Evolutionary conservation across 2,329 filamentous ascomycete species (phyloP).

Genomic region (Colletotrichum sp.): DNA sequence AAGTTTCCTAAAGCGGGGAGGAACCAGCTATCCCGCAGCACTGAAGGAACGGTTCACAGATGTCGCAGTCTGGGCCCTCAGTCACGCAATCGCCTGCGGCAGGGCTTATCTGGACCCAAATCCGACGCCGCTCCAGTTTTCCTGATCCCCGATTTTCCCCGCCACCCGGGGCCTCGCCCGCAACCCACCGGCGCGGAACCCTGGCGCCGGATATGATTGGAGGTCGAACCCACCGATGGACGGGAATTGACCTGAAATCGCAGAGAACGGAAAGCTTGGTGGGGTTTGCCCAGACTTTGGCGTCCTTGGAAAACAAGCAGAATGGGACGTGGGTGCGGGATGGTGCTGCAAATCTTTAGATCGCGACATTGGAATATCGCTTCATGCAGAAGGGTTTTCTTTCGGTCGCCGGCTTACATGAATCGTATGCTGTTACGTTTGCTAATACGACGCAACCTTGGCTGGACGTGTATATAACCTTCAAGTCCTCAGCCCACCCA

Average conservation of each 20-base stretch:
- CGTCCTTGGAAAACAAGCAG: not conserved
- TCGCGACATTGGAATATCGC: constrained; percentile 3
- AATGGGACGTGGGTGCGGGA: not conserved
- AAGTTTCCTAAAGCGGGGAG: not conserved
- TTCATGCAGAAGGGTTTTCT: not conserved
- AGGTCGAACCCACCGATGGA: not conserved
- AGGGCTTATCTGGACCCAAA: constrained; percentile 1
- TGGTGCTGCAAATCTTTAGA: not conserved
- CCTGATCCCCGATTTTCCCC: not conserved
- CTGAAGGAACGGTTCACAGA: not conserved
- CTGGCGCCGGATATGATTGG: not conserved
- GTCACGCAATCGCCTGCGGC: constrained; percentile 16
- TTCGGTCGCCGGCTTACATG: not conserved
- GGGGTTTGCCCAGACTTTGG: constrained; percentile 17
- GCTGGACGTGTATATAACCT: constrained; percentile 5
- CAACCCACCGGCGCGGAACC: not conserved
- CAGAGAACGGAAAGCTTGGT: not conserved
- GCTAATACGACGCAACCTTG: not conserved
- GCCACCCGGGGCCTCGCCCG: not conserved
- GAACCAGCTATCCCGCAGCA: not conserved
- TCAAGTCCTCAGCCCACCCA: not conserved
- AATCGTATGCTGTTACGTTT: not conserved
- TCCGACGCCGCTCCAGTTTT: not conserved
- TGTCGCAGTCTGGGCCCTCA: constrained; percentile 12
- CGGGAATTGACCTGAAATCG: not conserved